phyloP scores from a whole-genome alignment of 768 basidiomycete species.

The Pleurotus eryngii region DNA sequence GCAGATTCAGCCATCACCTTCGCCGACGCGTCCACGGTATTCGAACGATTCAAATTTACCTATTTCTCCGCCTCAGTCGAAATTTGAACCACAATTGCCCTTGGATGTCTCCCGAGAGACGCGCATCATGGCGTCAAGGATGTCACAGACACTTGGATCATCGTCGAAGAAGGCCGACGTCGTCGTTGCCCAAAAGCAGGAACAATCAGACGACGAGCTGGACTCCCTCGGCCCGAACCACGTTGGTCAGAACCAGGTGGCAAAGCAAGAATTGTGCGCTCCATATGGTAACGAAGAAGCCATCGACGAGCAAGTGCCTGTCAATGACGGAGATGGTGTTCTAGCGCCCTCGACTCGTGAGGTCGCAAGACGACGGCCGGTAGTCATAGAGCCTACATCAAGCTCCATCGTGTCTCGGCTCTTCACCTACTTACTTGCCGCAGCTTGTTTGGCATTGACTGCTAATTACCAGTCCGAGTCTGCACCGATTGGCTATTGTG shows the following conservation, averaged over 20 bases:
- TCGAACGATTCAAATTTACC: constrained; percentile 18
- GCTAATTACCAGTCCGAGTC: constrained; percentile 66
- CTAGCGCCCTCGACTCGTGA: constrained; percentile 12
- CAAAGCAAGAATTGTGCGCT: constrained; percentile 17
- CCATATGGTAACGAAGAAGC: constrained; percentile 1
- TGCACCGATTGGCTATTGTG: constrained; percentile 73
- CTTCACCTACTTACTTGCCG: constrained; percentile 33
- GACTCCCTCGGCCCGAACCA: constrained; percentile 13
- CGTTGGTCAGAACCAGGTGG: background rate
- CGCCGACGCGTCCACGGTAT: constrained; percentile 29
- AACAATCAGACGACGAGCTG: constrained; percentile 21
- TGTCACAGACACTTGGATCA: constrained; percentile 10
- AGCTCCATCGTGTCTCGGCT: constrained; percentile 36
- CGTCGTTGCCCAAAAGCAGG: constrained; percentile 8
- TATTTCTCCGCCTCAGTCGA: constrained; percentile 49
- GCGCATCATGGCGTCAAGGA: constrained; percentile 16
- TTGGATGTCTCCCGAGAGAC: constrained; percentile 27
- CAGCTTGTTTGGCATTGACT: constrained; percentile 30
- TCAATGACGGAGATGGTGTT: constrained; percentile 25
- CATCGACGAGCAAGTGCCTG: constrained; percentile 9
- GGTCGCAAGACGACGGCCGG: constrained; percentile 8
- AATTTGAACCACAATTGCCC: constrained; percentile 54
- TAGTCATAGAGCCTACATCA: constrained; percentile 11
- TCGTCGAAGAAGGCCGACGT: background rate
- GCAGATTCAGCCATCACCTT: constrained; percentile 42